A percentile compares a stretch with the other conserved stretches of the same genome.
Conservation (phyloP, 1,284 basidiomycete species). For the Trichosporon sp. region DNA sequence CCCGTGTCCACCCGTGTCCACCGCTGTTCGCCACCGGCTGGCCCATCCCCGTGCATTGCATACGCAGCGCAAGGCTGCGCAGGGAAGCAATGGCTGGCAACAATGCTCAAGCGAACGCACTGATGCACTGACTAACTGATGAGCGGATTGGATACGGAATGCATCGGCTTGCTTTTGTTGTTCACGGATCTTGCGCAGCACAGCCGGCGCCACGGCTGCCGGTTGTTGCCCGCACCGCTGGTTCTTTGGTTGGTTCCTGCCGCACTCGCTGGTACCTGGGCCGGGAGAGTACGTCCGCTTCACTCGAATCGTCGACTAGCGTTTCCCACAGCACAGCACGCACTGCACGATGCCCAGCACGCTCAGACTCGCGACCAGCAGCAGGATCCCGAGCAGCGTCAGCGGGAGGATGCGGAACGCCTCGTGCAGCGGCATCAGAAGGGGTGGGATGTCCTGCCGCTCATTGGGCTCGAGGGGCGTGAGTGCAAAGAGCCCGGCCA, state of each 20-base stretch:
- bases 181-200: background rate
- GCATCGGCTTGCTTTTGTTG: background rate
- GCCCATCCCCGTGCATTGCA: no score
- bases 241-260: background rate
- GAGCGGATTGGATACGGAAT: background rate
- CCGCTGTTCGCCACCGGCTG: background rate
- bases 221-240: background rate
- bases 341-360: background rate
- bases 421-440: background rate
- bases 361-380: background rate
- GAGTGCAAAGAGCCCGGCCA: background rate
- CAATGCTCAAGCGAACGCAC: background rate
- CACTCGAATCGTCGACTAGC: background rate
- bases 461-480: background rate
- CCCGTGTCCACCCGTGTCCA: background rate
- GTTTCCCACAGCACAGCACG: background rate
- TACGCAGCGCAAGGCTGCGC: background rate
- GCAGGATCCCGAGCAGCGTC: background rate
- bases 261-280: background rate
- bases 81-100: background rate
- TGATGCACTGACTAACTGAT: background rate
- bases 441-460: background rate
- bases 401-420: background rate
- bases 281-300: background rate
- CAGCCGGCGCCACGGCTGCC: no score